phyloP scores from a whole-genome alignment of 2,329 filamentous ascomycete species.

The Aureobasidium sp. region DNA sequence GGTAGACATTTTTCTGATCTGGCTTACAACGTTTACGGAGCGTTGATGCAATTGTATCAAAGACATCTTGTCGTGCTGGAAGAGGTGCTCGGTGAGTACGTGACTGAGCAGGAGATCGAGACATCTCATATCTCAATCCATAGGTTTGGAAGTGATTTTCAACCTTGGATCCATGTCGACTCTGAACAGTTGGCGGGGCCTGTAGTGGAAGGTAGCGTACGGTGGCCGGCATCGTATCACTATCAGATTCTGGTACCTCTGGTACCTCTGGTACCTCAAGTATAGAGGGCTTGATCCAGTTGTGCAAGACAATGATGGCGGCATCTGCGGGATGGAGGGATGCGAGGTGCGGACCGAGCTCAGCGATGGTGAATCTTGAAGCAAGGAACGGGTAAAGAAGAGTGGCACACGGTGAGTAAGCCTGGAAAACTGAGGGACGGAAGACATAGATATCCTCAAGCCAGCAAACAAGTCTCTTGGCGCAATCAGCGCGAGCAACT shows the following conservation, averaged over 20 bases:
- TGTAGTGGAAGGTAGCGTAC: neutral
- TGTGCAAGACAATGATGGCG: neutral
- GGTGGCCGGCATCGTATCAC: neutral
- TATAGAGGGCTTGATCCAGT: slow-evolving; percentile 12
- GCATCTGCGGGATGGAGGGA: neutral
- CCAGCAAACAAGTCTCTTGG: neutral
- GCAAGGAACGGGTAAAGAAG: neutral
- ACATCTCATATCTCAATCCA: neutral
- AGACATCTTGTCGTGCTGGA: neutral
- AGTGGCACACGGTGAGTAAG: neutral
- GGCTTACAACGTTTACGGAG: neutral
- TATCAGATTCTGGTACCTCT: neutral
- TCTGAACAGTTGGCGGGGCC: neutral
- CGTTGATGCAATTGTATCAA: neutral
- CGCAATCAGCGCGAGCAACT: neutral
- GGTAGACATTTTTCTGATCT: neutral
- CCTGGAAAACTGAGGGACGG: neutral
- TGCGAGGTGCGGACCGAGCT: neutral
- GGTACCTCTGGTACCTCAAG: slow-evolving; percentile 10
- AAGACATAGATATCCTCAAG: neutral
- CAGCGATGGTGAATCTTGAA: neutral
- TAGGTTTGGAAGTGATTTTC: neutral
- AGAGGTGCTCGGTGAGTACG: neutral
- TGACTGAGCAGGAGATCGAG: neutral
- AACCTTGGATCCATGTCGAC: neutral